A percentile compares a stretch with the other conserved stretches of the same genome.
These are phyloP conservation scores for Gossypium gossypioides DNA, from an alignment of 441 rosid species.

Conservation along the genomic window DNA sequence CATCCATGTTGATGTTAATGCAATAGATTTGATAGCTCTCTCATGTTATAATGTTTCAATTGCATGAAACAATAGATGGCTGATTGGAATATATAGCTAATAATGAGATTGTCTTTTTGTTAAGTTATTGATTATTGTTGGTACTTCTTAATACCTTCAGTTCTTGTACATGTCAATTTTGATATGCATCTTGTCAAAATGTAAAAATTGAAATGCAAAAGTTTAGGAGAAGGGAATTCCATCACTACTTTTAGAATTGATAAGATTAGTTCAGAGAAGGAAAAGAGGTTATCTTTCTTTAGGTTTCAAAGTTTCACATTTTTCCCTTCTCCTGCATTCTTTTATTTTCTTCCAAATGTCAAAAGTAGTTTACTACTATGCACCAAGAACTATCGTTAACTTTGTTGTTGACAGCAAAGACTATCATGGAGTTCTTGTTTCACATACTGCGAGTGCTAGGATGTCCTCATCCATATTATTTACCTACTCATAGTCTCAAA, in stretches of 20 bases:
- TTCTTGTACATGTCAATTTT: constrained; percentile 4
- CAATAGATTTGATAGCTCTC: not conserved
- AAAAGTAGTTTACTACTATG: not conserved
- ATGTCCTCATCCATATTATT: not conserved
- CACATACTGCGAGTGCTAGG: not conserved
- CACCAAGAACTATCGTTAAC: not conserved
- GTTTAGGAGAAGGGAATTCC: not conserved
- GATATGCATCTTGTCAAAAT: not conserved
- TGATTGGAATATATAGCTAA: not conserved
- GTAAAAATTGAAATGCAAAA: not conserved
- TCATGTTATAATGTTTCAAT: not conserved
- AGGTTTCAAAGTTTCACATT: not conserved
- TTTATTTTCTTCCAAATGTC: not conserved
- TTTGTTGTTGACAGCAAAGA: not conserved
- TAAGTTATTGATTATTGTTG: not conserved
- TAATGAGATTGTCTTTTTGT: not conserved
- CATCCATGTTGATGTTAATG: not conserved
- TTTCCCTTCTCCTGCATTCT: not conserved
- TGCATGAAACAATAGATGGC: not conserved
- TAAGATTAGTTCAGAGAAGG: not conserved
- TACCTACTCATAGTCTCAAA: not conserved
- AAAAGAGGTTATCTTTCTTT: not conserved
- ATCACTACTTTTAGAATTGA: not conserved
- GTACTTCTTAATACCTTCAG: constrained; percentile 1
- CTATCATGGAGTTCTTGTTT: not conserved